Base-by-base conservation (phyloP, 2,329 filamentous ascomycete species). In the Lachnellula hyalina region DNA sequence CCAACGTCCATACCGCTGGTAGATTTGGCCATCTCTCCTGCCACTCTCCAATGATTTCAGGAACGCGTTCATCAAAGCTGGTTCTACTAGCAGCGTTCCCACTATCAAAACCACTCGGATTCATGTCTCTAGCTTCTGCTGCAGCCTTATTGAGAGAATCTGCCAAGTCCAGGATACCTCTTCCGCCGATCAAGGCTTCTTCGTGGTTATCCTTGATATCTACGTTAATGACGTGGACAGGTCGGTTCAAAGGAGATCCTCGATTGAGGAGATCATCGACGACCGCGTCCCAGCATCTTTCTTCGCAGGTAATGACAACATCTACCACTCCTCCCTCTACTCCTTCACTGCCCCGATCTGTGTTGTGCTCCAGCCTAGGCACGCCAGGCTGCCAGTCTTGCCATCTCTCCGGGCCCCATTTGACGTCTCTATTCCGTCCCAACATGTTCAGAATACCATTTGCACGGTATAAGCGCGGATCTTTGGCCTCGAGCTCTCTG, bases 141-240 rank as follows among this genome's bases (percentile, higher is more conserved):
- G 94, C 94, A 0, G 84, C 89, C 17, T 83, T 81, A 68, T 97
- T 97, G 56, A 99, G 75, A 34, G 84, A 84, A 67, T 93, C 83
- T 0, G 94, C 94, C 36, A 99, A 78, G 67, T 99, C 94, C 38
- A 97, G 78, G 56, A 99, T 99, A 45, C 90, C 94, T 63, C 87
- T 84, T 1, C 94, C 94, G 9, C 94, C 94, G 2, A 96, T 82
- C 21, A 93, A 79, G 0, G 94, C 94, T 72, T 99, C 94, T 71
- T 99, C 93, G 68, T 97, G 94, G 68, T 97, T 99, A 73, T 99
- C 94, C 71, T 89, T 93, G 68, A 99, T 99, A 70, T 99, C 94
- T 52, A 99, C 87, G 66, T 99, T 99, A 77, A 99, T 96, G 54
- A 99, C 90, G 69, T 99, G 94, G 0, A 99, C 94, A 0, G 94